Base-by-base conservation (phyloP, 352 stramenopile genomes). In the Phytophthora pistaciae region DNA sequence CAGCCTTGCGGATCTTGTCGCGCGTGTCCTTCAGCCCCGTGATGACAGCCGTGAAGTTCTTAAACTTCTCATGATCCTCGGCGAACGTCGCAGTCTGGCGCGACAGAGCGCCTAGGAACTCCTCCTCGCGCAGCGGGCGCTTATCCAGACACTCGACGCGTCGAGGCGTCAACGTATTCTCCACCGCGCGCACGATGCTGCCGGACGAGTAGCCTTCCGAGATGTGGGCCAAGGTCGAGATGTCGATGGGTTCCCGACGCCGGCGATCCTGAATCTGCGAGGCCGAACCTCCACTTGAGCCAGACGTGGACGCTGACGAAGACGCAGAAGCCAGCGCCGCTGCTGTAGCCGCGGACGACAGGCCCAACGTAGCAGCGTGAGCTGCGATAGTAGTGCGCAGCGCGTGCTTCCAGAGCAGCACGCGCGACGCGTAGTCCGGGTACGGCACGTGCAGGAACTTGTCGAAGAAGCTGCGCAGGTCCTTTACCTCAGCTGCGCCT, bases 361-460 rank as follows among this genome's bases (percentile, higher is more conserved):
- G 63, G 3, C 68, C 70, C 13, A 83, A 59, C 21, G 75, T 66
- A 8, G 75, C 56, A 27, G 75, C 65, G 69, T 88, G 76, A 10
- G 52, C 46, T 6, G 75, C 60, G 21, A 97, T 81, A 2, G 80
- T 84, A 21, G 73, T 66, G 13, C 84, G 68, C 36, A 98, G 75
- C 33, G 87, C 83, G 18, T 92, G 64, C 56, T 93, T 89, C 96
- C 96, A 99, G 8, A 98, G 75, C 64, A 98, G 74, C 33, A 97
- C 78, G 18, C 95, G 85, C 42, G 92, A 95, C 11, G 92, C 77
- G 68, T 98, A 98, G 77, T 98, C 92, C 7, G 94, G 93, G 64
- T 94, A 96, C 49, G 96, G 95, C 40, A 98, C 79, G 68, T 98
- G 97, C 2, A 99, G 65, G 55, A 96, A 96, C 67, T 97, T 97